A percentile compares a stretch with the other conserved stretches of the same genome.
These are phyloP conservation scores for Talaromyces proteolyticus DNA, from an alignment of 495 filamentous ascomycete species.

Conservation along the genomic window DNA sequence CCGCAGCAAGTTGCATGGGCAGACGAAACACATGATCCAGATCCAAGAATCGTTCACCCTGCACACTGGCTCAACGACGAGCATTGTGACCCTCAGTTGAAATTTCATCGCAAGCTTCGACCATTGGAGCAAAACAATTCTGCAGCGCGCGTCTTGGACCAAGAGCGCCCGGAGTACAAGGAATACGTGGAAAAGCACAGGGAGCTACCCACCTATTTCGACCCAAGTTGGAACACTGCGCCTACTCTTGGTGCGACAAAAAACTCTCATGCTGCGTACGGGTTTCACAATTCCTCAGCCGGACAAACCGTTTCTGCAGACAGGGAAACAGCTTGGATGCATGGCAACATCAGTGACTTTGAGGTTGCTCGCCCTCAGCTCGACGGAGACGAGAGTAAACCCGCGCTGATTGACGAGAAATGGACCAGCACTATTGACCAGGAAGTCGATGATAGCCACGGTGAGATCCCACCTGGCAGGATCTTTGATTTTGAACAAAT, in stretches of 20 bases:
- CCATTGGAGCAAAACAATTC: not conserved
- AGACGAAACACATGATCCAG: slow-evolving; percentile 3
- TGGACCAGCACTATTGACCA: not conserved
- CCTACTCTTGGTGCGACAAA: not conserved
- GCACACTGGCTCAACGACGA: not conserved
- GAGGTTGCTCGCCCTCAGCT: not conserved
- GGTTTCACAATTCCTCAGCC: not conserved
- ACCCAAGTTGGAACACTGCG: slow-evolving; percentile 1
- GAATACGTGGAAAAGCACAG: not conserved
- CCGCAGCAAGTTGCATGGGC: slow-evolving; percentile 6
- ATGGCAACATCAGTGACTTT: not conserved
- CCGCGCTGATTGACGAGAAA: not conserved
- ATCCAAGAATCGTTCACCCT: slow-evolving; percentile 5
- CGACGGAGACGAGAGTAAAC: not conserved
- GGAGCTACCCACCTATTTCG: slow-evolving; percentile 2
- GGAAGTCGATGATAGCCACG: not conserved
- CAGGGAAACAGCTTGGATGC: not conserved
- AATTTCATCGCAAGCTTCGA: slow-evolving; percentile 5
- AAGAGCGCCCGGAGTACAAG: not conserved
- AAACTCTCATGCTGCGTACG: not conserved
- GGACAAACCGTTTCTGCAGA: not conserved
- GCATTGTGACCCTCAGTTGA: slow-evolving; percentile 1
- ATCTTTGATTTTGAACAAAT: slow-evolving; percentile 3
- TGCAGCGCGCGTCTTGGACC: slow-evolving; percentile 1
- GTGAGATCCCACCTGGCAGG: slow-evolving; percentile 1